Conservation (phyloP, 2,329 filamentous ascomycete species). For the Curvularia verruculosa region DNA sequence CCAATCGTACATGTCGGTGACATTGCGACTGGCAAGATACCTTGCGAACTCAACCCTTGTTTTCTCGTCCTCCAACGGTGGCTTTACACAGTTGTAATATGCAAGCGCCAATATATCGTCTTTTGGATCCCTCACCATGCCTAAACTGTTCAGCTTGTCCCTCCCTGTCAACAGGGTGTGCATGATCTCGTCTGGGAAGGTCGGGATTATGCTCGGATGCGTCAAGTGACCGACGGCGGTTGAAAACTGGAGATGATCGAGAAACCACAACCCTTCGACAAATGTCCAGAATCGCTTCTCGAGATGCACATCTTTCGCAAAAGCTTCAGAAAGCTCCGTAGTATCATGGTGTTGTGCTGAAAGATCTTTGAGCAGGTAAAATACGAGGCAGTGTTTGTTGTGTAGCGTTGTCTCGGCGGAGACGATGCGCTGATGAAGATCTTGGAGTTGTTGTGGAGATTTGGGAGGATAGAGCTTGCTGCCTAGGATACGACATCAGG, state of each 20-base stretch:
- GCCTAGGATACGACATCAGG: slow-evolving; percentile 44
- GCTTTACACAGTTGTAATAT: slow-evolving; percentile 78
- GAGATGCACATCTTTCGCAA: slow-evolving; percentile 68
- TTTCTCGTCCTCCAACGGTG: slow-evolving; percentile 68
- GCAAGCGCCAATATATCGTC: slow-evolving; percentile 67
- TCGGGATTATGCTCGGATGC: slow-evolving; percentile 78
- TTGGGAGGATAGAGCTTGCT: slow-evolving; percentile 76
- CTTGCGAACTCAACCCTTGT: slow-evolving; percentile 72
- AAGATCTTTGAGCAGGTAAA: slow-evolving; percentile 81
- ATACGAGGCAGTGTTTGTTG: slow-evolving; percentile 82
- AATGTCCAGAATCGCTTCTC: slow-evolving; percentile 79
- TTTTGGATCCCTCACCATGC: slow-evolving; percentile 38
- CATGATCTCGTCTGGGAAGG: slow-evolving; percentile 84
- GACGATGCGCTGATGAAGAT: slow-evolving; percentile 73
- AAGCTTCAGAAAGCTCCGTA: slow-evolving; percentile 60
- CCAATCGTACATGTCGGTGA: slow-evolving; percentile 77
- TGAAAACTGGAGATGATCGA: slow-evolving; percentile 73
- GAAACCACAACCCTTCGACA: slow-evolving; percentile 80
- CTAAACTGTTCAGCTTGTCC: slow-evolving; percentile 27
- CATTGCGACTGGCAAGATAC: slow-evolving; percentile 69
- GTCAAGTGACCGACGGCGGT: slow-evolving; percentile 75
- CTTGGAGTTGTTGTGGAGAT: slow-evolving; percentile 68
- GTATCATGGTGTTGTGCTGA: slow-evolving; percentile 57
- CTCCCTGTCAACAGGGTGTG: slow-evolving; percentile 64
- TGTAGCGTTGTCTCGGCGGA: slow-evolving; percentile 69